Conservation (phyloP, 768 basidiomycete species). For the Hemileccinum rubropunctum region DNA sequence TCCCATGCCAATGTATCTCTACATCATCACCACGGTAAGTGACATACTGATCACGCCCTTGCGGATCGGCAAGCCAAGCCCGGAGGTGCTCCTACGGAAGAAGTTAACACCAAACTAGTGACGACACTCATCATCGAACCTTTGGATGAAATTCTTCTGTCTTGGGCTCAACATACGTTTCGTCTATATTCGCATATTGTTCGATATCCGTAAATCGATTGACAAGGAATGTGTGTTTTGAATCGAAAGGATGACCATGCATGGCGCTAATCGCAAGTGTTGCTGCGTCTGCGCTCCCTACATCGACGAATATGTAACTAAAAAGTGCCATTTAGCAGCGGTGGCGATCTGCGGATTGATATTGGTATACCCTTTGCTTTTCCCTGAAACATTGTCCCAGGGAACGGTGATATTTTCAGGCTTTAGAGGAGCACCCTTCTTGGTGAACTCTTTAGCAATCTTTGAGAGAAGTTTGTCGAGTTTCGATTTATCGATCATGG, state of each 20-base stretch:
- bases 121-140: conserved; percentile 38
- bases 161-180: conserved; percentile 74
- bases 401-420: conserved; percentile 81
- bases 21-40: conserved; percentile 93
- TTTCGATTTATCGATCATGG: conserved; percentile 84
- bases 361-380: conserved; percentile 83
- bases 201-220: conserved; percentile 92
- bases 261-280: conserved; percentile 61
- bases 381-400: conserved; percentile 77
- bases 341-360: neutral
- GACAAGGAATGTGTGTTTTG: conserved; percentile 79
- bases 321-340: neutral
- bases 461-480: conserved; percentile 78
- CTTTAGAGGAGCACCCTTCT: conserved; percentile 75
- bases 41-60: conserved; percentile 94
- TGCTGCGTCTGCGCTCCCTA: conserved; percentile 68
- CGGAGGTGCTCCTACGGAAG: conserved; percentile 81
- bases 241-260: conserved; percentile 82
- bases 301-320: conserved; percentile 84
- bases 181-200: conserved; percentile 70
- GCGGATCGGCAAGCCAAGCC: conserved; percentile 90
- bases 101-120: conserved; percentile 5
- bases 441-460: conserved; percentile 79
- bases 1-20: conserved; percentile 89
- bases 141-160: conserved; percentile 71